Percentiles rank a stretch among this genome's conserved stretches.
phyloP scores from a whole-genome alignment of 73 alveolate genomes.

The Tetrahymena elliotti region DNA sequence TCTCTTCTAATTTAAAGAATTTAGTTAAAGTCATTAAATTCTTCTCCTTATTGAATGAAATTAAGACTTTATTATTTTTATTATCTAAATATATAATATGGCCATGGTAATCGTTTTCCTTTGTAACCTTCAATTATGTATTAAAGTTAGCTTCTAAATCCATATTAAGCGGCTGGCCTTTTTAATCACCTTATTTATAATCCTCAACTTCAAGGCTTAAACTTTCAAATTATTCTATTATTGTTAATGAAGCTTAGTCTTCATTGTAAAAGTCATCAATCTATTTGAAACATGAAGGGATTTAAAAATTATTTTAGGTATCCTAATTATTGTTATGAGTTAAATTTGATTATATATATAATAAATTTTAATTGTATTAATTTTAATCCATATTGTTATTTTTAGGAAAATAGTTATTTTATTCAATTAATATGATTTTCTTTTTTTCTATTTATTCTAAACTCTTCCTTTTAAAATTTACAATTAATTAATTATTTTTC shows the following conservation, averaged over 20 bases:
- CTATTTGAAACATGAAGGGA: not conserved
- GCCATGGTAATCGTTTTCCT: not conserved
- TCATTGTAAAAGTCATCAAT: not conserved
- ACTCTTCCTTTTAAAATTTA: no score
- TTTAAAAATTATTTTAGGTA: not conserved
- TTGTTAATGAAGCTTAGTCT: not conserved
- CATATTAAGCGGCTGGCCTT: not conserved
- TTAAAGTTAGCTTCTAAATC: not conserved
- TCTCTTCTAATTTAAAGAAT: not conserved
- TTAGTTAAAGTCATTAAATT: not conserved
- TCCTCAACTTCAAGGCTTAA: not conserved
- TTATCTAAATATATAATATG: not conserved
- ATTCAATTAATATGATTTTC: not conserved
- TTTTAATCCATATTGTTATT: not conserved
- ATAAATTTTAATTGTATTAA: no score
- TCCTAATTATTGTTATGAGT: not conserved
- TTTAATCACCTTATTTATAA: not conserved
- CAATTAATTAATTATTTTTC: no score
- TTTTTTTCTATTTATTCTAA: not conserved
- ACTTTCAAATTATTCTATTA: not conserved
- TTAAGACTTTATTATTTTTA: not conserved
- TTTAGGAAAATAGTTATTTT: no score
- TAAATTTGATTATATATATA: not conserved
- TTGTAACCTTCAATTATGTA: no score
- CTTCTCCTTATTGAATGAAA: not conserved